Percentiles rank a stretch among this genome's conserved stretches.
Conservation (phyloP, 371 early-diverging fungal species). For the Mucor plumbeus region DNA sequence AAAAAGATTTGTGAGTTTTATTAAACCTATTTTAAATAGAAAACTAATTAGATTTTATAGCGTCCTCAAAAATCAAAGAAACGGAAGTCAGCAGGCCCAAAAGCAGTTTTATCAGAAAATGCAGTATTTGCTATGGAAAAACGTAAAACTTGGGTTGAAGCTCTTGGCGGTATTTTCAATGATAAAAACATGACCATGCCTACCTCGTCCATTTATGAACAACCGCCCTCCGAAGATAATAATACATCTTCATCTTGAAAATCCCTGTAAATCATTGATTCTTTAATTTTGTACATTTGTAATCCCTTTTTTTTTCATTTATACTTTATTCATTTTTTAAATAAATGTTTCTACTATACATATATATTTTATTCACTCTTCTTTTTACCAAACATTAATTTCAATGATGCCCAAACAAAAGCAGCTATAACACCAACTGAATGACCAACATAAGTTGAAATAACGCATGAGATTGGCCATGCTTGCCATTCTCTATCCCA, state of each 20-base stretch:
- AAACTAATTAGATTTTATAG: constrained; percentile 29
- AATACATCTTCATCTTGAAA: not conserved
- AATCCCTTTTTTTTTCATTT: not conserved
- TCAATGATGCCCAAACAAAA: constrained; percentile 49
- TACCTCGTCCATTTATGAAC: constrained; percentile 61
- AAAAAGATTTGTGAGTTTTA: constrained; percentile 80
- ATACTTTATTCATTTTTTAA: not conserved
- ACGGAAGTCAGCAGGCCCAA: constrained; percentile 62
- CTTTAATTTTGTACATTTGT: constrained; percentile 17
- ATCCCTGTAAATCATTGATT: constrained; percentile 5
- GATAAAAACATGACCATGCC: constrained; percentile 74
- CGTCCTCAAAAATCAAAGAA: constrained; percentile 78
- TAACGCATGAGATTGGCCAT: constrained; percentile 58
- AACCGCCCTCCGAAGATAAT: constrained; percentile 1
- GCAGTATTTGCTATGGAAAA: constrained; percentile 59
- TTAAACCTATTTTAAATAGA: not conserved
- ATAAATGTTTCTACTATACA: constrained; percentile 6
- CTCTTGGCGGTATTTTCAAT: constrained; percentile 64
- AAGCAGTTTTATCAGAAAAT: constrained; percentile 55
- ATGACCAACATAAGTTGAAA: constrained; percentile 54
- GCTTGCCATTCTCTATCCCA: constrained; percentile 61
- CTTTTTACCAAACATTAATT: constrained; percentile 46
- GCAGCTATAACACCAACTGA: constrained; percentile 50
- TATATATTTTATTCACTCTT: constrained; percentile 41
- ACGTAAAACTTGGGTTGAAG: constrained; percentile 49